Base-by-base conservation (phyloP, 192 early-diverging fungal genomes). In the Funneliformis geosporum region DNA sequence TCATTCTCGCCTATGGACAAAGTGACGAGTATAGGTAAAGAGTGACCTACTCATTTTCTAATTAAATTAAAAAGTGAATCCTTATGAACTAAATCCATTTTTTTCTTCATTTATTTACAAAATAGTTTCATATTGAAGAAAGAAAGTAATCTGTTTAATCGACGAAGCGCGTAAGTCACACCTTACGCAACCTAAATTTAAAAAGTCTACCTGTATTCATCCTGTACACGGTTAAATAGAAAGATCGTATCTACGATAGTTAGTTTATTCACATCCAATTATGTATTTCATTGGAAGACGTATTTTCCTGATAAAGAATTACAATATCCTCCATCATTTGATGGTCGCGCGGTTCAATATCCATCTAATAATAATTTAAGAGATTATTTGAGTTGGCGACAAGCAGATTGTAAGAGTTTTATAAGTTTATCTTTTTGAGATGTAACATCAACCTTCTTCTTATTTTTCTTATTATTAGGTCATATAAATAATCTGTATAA, bases 401-500 rank as follows among this genome's bases (percentile, higher is more conserved):
- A 98, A 81, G 97, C 91, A 18, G 96, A 98, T 81, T 97, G 95
- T 84, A 76, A 44, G 76, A 79, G 23, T 33, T 39, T 25, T 10
- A 61, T 39, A 39, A 42, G 21, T 55, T 9, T 59, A 55, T 11
- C 4, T 12, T 33, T 80, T 44, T 14, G 27, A 10, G 12, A 3
- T 18, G 28, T 12, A 43, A 42, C n/a, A 64, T 64, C 18, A 60
- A 66, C 25, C 43, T 65, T 14, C 21, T 39, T 60, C 33, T 80
- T 43, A 14, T 40, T 33, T 14, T 69, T 44, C 21, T 28, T 25
- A 60, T 46, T 59, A 10, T 18, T 70, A 82, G 79, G 83, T 78
- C 95, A 96, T 81, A 95, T 96, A 84, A 96, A 96, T 85, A 96
- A 96, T 81, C 81, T 96, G 76, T 99, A 98, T 86, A 99, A 99